These are phyloP conservation scores for Irpex sp. DNA, from an alignment of 1,284 basidiomycete species.

Conservation along the genomic window DNA sequence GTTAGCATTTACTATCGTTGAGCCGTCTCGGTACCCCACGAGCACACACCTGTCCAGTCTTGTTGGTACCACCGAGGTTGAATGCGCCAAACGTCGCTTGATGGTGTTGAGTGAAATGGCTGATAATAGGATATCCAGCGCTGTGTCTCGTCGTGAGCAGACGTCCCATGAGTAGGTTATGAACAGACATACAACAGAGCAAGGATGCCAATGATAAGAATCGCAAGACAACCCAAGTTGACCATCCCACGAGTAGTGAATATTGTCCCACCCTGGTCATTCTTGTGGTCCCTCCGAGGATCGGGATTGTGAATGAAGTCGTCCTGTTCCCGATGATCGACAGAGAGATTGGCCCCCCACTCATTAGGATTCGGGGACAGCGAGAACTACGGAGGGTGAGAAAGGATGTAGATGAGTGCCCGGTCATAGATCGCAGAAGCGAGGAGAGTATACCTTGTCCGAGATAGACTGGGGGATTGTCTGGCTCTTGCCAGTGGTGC, in stretches of 20 bases:
- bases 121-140: conserved; percentile 80
- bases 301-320: conserved; percentile 77
- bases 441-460: conserved; percentile 29
- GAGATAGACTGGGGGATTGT: conserved; percentile 30
- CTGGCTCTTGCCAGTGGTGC: conserved; percentile 17
- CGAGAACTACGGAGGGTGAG: conserved; percentile 48
- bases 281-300: conserved; percentile 65
- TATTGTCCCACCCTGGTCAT: conserved; percentile 59
- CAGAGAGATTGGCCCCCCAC: conserved; percentile 68
- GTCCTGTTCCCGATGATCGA: conserved; percentile 56
- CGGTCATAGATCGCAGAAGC: background rate
- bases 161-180: background rate
- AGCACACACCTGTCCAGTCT: conserved; percentile 60
- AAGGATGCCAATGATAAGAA: conserved; percentile 61
- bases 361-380: conserved; percentile 67
- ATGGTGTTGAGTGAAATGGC: conserved; percentile 52
- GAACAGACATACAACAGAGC: conserved; percentile 63
- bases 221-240: conserved; percentile 74
- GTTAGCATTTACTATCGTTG: background rate
- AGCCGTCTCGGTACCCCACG: background rate
- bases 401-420: background rate
- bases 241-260: conserved; percentile 72
- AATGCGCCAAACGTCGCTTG: conserved; percentile 62
- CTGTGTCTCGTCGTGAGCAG: conserved; percentile 30
- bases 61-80: conserved; percentile 81